These are phyloP conservation scores for Boletus speciosus DNA, from an alignment of 768 basidiomycete species.

Conservation along the genomic window DNA sequence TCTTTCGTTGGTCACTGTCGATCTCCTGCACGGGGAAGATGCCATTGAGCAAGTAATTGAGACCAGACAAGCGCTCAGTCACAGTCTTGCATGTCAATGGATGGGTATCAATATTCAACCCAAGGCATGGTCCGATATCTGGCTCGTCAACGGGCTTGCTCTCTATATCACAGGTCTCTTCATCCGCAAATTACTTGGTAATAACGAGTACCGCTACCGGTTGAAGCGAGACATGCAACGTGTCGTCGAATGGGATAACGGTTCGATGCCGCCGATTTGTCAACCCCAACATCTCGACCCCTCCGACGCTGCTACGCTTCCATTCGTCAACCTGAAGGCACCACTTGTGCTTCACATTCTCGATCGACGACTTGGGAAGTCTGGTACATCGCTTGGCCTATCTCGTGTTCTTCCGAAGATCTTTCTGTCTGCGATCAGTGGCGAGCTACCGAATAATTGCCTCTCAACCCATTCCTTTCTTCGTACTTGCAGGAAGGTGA, in stretches of 20 bases:
- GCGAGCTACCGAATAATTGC: constrained; percentile 80
- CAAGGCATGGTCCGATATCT: constrained; percentile 89
- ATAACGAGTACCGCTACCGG: constrained; percentile 94
- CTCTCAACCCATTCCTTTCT: constrained; percentile 90
- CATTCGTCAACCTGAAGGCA: constrained; percentile 93
- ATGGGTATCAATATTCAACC: constrained; percentile 94
- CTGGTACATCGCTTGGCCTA: constrained; percentile 90
- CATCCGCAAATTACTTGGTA: constrained; percentile 83
- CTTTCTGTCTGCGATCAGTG: constrained; percentile 89
- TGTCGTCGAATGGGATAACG: constrained; percentile 82
- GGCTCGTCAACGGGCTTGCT: constrained; percentile 94
- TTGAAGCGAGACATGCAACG: constrained; percentile 96
- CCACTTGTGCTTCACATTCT: constrained; percentile 96
- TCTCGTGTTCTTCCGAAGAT: constrained; percentile 94
- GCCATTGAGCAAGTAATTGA: constrained; percentile 93
- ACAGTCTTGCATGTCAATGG: constrained; percentile 95
- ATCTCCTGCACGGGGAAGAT: constrained; percentile 82
- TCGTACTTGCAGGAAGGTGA: constrained; percentile 88
- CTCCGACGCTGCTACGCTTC: constrained; percentile 71
- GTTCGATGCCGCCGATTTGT: constrained; percentile 89
- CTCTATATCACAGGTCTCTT: constrained; percentile 89
- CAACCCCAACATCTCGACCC: constrained; percentile 84
- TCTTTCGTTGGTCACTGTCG: constrained; percentile 71
- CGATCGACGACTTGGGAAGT: constrained; percentile 89
- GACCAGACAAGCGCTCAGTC: constrained; percentile 78